Evolutionary conservation across 2,329 filamentous ascomycete species (phyloP), one percentile per base, ranked within the genome.

Genomic region (Phyllosticta citribraziliensis): DNA sequence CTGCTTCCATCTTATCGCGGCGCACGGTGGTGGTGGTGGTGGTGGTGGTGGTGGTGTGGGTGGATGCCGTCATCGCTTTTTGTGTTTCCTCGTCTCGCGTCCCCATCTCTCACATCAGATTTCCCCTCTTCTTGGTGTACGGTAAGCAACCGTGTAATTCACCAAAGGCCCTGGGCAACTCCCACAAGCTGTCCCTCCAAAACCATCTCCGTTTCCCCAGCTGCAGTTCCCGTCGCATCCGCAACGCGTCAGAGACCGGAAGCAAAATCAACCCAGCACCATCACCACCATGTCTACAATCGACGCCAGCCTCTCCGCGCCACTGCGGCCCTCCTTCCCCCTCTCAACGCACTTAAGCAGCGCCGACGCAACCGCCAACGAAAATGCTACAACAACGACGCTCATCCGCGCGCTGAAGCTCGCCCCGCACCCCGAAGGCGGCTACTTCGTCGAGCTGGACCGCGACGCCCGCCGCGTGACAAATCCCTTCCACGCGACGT

Each of bases 361-460:
- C 35, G 47, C 40, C 5, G 35, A 19, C 53, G 17, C 58, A 12
- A 10, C 52, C 19, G 14, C 52, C 52, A 9, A 11, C 52, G 52
- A 53, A n/a, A 53, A 53, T 14, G 52, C 19, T 1, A 19, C 19
- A 11, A 56, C 30, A 5, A 14, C 14, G 2, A 20, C 54, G 20
- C 54, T 82, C 56, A 76, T 82, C 56, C 65, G 69, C 6, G 66
- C 70, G 20, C 74, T 82, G 2, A 70, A 73, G 20, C 73, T 82
- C 8, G 58, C 67, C 3, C 75, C 78, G 8, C 76, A 80, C 56
- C 70, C 72, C 0, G 80, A 82, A 61, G 81, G 80, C 54, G 80
- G 80, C 19, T 81, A 74, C 66, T 82, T 72, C 65, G 57, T 74
- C 57, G 73, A 82, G 64, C 80, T 75, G 0, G 82, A 79, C 64